Conservation (phyloP, 2,329 filamentous ascomycete species). For the Hirsutella minnesotensis region DNA sequence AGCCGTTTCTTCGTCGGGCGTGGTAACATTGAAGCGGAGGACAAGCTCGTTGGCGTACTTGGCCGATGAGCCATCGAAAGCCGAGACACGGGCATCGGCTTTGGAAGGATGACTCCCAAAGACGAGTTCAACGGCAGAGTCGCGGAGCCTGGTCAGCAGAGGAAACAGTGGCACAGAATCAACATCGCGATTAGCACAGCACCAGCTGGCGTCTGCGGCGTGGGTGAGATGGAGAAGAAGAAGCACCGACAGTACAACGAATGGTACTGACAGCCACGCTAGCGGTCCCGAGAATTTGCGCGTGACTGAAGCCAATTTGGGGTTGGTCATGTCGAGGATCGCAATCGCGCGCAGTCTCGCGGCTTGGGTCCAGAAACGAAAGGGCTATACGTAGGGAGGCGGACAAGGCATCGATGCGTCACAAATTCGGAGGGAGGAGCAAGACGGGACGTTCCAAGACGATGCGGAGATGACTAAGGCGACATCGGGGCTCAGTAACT, state of each 20-base stretch:
- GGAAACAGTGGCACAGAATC: constrained; percentile 23
- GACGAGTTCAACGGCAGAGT: constrained; percentile 35
- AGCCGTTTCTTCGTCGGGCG: constrained; percentile 53
- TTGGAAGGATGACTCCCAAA: constrained; percentile 32
- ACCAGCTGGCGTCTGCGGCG: background rate
- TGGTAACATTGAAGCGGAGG: constrained; percentile 71
- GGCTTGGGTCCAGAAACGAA: no score
- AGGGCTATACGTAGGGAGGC: no score
- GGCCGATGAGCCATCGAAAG: constrained; percentile 21
- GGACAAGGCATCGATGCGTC: no score
- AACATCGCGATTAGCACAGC: constrained; percentile 10
- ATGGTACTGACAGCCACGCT: background rate
- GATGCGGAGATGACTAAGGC: no score
- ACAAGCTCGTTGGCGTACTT: constrained; percentile 75
- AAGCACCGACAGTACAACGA: background rate
- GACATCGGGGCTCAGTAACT: no score
- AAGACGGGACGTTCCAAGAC: no score
- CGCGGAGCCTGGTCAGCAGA: constrained; percentile 37
- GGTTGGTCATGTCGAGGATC: no score
- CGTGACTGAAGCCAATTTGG: background rate
- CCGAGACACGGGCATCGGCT: constrained; percentile 10
- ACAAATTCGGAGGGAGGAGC: no score
- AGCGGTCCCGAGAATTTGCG: background rate
- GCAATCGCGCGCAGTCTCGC: no score
- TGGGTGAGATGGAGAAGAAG: background rate